Conservation (phyloP, 345 rosid species). For the Psidium guajava region DNA sequence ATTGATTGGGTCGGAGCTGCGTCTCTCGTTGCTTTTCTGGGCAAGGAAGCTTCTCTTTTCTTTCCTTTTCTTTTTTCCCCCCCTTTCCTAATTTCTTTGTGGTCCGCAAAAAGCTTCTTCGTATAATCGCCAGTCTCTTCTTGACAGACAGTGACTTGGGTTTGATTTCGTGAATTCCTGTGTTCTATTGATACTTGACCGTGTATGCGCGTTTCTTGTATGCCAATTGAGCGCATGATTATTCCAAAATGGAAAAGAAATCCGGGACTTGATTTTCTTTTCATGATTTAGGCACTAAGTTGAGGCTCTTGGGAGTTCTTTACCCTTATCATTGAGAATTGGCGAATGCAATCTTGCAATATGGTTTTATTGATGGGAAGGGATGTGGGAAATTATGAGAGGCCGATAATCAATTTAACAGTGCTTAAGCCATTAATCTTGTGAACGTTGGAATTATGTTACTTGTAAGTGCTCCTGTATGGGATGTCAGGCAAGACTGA, state of each 20-base stretch:
- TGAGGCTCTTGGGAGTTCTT: neutral
- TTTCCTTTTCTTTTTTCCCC: neutral
- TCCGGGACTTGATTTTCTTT: neutral
- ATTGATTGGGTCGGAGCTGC: neutral
- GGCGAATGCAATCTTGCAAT: neutral
- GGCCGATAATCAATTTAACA: neutral
- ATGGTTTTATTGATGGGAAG: neutral
- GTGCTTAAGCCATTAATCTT: neutral
- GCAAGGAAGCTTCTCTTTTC: neutral
- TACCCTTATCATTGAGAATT: neutral
- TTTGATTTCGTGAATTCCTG: neutral
- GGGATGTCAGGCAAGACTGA: neutral
- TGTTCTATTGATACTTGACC: neutral
- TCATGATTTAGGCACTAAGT: neutral
- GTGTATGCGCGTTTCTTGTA: neutral
- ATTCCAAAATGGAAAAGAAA: neutral
- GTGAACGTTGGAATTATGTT: neutral
- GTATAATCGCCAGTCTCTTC: neutral
- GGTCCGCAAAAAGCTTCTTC: neutral
- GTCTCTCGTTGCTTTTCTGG: neutral
- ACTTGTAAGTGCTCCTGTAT: neutral
- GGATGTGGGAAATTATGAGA: neutral
- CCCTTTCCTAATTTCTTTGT: neutral
- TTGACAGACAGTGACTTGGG: neutral
- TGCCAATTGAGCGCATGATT: neutral